Evolutionary conservation across 1,284 basidiomycete species (phyloP).

Genomic region (Neolentinus lepideus): DNA sequence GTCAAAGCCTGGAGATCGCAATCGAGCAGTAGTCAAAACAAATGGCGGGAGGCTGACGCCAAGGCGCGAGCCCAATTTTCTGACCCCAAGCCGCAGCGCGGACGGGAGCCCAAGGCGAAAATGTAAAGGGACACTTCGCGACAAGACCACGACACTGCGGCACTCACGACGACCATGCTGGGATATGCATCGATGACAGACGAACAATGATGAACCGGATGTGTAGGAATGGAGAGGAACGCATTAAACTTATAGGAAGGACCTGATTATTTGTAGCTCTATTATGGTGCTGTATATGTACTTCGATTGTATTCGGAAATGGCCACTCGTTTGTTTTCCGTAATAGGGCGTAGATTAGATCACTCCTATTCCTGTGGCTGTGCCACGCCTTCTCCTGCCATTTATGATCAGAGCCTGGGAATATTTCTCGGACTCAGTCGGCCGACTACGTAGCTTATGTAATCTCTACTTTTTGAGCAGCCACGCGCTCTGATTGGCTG

Average conservation of each 20-base stretch:
- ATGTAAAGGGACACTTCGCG: conserved; percentile 27
- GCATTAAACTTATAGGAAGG: not conserved
- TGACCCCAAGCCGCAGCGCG: conserved; percentile 21
- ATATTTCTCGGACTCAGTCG: not conserved
- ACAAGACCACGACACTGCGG: not conserved
- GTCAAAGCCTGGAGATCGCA: conserved; percentile 60
- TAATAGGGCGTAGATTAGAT: conserved; percentile 1
- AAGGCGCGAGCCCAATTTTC: conserved; percentile 33
- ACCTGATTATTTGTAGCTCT: conserved; percentile 1
- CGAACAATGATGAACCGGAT: not conserved
- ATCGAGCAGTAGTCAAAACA: conserved; percentile 45
- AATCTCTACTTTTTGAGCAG: not conserved
- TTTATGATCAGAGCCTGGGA: too few species aligned
- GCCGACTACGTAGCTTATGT: not conserved
- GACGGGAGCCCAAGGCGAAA: conserved; percentile 31
- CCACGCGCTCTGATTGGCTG: not conserved
- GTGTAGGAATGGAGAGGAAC: not conserved
- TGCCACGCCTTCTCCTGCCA: not conserved
- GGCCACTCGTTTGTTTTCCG: not conserved
- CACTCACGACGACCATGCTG: not conserved
- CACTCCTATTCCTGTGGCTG: not conserved
- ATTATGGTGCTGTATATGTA: conserved; percentile 1
- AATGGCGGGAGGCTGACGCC: conserved; percentile 49
- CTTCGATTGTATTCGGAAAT: not conserved
- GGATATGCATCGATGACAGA: not conserved